Evolutionary conservation across 352 stramenopile species (phyloP).

Genomic region (Globisporangium perplexum): DNA sequence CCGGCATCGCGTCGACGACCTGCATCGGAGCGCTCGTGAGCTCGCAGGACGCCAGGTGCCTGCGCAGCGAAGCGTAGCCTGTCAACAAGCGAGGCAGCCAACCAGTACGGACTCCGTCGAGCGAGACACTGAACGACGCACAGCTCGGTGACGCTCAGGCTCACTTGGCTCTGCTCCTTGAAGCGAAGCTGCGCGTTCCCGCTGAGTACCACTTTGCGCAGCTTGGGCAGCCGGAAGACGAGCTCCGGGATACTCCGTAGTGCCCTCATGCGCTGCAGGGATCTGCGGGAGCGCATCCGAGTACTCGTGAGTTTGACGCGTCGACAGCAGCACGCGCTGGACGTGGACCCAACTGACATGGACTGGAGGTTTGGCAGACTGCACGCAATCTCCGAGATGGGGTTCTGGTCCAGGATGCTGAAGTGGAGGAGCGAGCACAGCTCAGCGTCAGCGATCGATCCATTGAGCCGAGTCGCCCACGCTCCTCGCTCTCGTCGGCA

Average conservation of each 20-base stretch:
- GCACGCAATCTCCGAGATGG: slow-evolving; percentile 12
- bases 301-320: not conserved
- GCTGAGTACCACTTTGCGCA: slow-evolving; percentile 16
- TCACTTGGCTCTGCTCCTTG: slow-evolving; percentile 3
- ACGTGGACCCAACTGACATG: slow-evolving; percentile 4
- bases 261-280: slow-evolving; percentile 17
- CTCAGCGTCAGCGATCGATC: not conserved
- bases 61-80: not conserved
- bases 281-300: slow-evolving; percentile 9
- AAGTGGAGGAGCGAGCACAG: not conserved
- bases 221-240: slow-evolving; percentile 14
- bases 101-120: not conserved
- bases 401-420: slow-evolving; percentile 21
- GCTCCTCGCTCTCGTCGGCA: not conserved
- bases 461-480: too few species aligned
- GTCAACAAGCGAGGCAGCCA: not conserved
- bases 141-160: slow-evolving; percentile 15
- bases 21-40: slow-evolving; percentile 4
- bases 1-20: slow-evolving; percentile 9
- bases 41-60: slow-evolving; percentile 15
- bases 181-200: slow-evolving; percentile 18
- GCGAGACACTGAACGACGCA: slow-evolving; percentile 6
- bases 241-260: slow-evolving; percentile 12
- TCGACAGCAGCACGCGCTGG: too few species aligned
- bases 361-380: slow-evolving; percentile 15